Base-by-base conservation (phyloP, 2,329 filamentous ascomycete species). In the Amphichorda felina region DNA sequence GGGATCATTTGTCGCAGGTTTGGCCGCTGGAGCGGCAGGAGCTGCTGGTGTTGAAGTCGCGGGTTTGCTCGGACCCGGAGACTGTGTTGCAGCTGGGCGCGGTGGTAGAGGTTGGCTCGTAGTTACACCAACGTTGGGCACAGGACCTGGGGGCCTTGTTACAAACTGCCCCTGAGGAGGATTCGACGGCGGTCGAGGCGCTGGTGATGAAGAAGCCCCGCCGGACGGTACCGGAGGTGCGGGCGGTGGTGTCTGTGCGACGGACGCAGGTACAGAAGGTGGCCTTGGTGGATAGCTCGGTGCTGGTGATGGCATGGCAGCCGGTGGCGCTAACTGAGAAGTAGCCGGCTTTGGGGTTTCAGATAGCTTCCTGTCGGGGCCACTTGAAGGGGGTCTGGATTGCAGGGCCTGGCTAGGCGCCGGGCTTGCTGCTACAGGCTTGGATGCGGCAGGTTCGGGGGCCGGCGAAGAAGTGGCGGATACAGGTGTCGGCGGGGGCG, bases 1-100 rank as follows among this genome's bases (percentile, higher is more conserved):
- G 1, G 83, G 83, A 49, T 89, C 84, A 17, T 64, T 59, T n/a
- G 57, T 40, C 8, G 48, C 46, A 4, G 54, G 46, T 36, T 51
- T 53, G 7, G 45, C 36, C 2, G 42, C 38, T 8, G 28, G 36
- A 3, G 35, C 17, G 2, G 29, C n/a, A 8, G 36, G 8, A 11
- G 29, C 14, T 15, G 33, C 39, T 2, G 41, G 30, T 7, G 42
- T 27, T 9, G 42, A 38, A 18, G 36, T 40, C 10, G 40, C 27
- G 3, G 39, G 19, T 27, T 14, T 34, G 8, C 21, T 33, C 17
- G 43, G 38, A n/a, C 39, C 35, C 5, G 43, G 35, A 10, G 36
- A 37, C 14, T 36, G 34, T 8, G 35, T 36, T 31, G 35, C 32
- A 18, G 35, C 21, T 16, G 16, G 30, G 17, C 15, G 25, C 22